Evolutionary conservation across 345 rosid genomes (phyloP), one percentile per base, ranked within the genome.

Genomic region (Moricandia moricandioides): DNA sequence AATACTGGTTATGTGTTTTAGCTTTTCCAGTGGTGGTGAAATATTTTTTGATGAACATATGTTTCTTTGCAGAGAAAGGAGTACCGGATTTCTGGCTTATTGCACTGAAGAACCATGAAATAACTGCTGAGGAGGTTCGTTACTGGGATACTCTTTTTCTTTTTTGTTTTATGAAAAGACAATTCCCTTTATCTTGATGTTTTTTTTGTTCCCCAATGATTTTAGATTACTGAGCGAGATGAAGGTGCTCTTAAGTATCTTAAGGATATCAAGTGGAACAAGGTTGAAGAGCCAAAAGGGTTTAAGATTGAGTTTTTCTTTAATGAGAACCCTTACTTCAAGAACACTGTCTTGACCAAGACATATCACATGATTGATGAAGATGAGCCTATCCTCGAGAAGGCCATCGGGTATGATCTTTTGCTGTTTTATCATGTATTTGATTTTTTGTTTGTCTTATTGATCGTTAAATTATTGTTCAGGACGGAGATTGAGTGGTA

Each of bases 31-130:
- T 24, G 60, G 31, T 55, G 51, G 5, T 43, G 58, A 39, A 31
- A 39, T 13, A 24, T 69, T 56, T 5, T 58, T 73, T 67, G 55
- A 16, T 61, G 9, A 57, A 43, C 54, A 61, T 59, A 1, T 72
- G 16, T 52, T 37, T 35, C 8, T 35, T 35, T 79, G 81, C 88
- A 92, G 99, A 85, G 67, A 92, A 89, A 80, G 98, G 98, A 76
- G 97, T 95, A 37, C 99, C 98, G 18, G 87, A 89, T 40, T 95
- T 95, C 80, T 95, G 99, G 99, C 88, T 90, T 14, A 83, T 30
- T 72, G 98, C 99, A 13, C 84, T 95, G 94, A 95, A 89, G 82
- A 95, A 90, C 79, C 92, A 92, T 83, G 98, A 92, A 68, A 96
- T 92, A 18, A 79, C 89, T 3, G 82, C 85, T 39, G 97, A 95